These are phyloP conservation scores for Bretschneidera sinensis DNA, from an alignment of 345 rosid species.

Conservation along the genomic window DNA sequence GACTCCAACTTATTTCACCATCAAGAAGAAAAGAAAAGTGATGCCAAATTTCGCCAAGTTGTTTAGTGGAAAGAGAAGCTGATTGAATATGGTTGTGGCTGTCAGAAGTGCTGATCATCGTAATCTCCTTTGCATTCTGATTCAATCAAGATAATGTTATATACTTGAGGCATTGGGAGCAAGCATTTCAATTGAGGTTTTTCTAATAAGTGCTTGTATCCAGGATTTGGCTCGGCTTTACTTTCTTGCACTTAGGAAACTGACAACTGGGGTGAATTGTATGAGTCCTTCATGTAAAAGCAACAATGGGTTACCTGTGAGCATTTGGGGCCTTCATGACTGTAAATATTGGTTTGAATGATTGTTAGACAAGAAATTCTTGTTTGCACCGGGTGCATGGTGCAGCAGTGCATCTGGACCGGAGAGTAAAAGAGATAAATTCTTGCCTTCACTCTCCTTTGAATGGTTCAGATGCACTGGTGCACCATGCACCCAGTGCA, in stretches of 20 bases:
- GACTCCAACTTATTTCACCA: slow-evolving; percentile 36
- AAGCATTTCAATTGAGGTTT: not conserved
- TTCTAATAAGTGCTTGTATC: slow-evolving; percentile 9
- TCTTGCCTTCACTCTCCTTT: too few species aligned
- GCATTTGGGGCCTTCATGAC: too few species aligned
- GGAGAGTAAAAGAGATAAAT: too few species aligned
- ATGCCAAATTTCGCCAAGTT: slow-evolving; percentile 53
- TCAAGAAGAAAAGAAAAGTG: slow-evolving; percentile 56
- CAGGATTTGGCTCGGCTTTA: not conserved
- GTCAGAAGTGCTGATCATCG: too few species aligned
- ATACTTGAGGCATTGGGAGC: not conserved
- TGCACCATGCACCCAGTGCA: too few species aligned
- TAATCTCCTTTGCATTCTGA: not conserved
- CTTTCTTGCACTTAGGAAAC: not conserved
- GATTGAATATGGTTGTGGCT: slow-evolving; percentile 2
- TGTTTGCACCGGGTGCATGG: too few species aligned
- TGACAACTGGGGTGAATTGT: too few species aligned
- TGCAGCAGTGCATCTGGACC: too few species aligned
- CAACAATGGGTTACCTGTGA: too few species aligned
- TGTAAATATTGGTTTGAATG: too few species aligned
- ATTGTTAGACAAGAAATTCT: not conserved
- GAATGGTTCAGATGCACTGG: too few species aligned
- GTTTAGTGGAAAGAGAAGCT: slow-evolving; percentile 37
- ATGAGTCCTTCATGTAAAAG: too few species aligned
- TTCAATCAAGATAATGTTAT: not conserved